These are phyloP conservation scores for Zygnema cylindricum DNA, from an alignment of 139 green algal genomes.

Conservation along the genomic window DNA sequence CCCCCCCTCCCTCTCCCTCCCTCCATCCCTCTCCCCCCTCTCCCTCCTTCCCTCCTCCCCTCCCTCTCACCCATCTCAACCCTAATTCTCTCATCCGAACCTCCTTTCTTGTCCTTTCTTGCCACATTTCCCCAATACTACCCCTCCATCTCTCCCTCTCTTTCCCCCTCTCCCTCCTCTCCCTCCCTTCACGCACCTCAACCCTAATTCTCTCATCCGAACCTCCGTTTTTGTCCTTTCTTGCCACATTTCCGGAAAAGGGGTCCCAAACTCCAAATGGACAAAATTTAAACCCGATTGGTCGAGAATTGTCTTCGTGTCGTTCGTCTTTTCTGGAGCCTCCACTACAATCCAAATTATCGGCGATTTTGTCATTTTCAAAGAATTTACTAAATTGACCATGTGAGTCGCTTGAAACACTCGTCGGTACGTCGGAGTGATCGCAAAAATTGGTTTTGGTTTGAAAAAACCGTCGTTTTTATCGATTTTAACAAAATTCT, in stretches of 20 bases:
- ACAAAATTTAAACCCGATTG: slow-evolving; percentile 22
- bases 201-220: not conserved
- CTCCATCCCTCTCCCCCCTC: not conserved
- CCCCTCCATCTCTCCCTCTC: not conserved
- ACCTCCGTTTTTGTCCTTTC: not conserved
- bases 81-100: slow-evolving; percentile 3
- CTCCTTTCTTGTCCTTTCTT: not conserved
- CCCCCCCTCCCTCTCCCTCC: too few species aligned
- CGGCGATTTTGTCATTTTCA: not conserved
- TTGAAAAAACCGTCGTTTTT: not conserved
- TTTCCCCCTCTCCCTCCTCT: not conserved
- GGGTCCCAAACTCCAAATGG: not conserved
- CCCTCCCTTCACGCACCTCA: not conserved
- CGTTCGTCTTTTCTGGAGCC: not conserved
- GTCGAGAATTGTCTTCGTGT: not conserved
- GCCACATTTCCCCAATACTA: not conserved
- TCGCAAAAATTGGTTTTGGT: slow-evolving; percentile 21
- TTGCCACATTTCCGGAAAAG: slow-evolving; percentile 1
- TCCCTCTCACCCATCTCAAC: not conserved
- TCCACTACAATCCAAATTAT: slow-evolving; percentile 43
- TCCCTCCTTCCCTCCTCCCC: not conserved
- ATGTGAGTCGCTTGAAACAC: slow-evolving; percentile 38
- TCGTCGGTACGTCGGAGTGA: slow-evolving; percentile 44
- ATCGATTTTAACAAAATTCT: not conserved
- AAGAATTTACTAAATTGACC: slow-evolving; percentile 20